Evolutionary conservation across 768 basidiomycete genomes (phyloP), one percentile per base, ranked within the genome.

Genomic region (Boletus sensibilis): DNA sequence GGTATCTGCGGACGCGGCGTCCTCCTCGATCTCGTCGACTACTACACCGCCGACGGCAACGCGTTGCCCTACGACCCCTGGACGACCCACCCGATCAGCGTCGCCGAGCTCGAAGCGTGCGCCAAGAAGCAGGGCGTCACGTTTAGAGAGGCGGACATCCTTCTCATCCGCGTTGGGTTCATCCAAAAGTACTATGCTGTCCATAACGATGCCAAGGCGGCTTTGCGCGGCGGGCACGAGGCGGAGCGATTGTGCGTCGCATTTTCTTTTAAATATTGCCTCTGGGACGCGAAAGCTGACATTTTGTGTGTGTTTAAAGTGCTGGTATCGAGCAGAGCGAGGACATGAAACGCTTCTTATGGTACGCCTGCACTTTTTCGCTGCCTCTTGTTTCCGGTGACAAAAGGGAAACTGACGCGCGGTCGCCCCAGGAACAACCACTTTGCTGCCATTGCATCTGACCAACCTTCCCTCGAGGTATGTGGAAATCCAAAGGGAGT

Each of bases 261-360:
- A 7, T 37, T 11, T 4, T 29, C 27, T 31, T 38, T 58, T 35
- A 50, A 18, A 16, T 13, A 4, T 21, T 5, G 11, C 2, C 5
- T 4, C n/a, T 12, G 25, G n/a, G n/a, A 39, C 14, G 37, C 0
- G 12, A 29, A 20, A 13, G n/a, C 39, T 42, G 42, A 56, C 23
- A 6, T 33, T 0, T 34, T 11, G 18, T 18, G 18, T n/a, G 1
- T 13, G 20, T 41, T 48, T 16, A 6, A 20, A 87, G 86, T 60
- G 84, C 86, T 39, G 86, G 86, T 2, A 82, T 88, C 45, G 84
- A 87, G 56, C 85, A 86, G 66, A 77, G 79, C 23, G 83, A 86
- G 18, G 84, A 84, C 40, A 86, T 86, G 86, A 88, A 86, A 60
- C 78, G 80, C 10, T 88, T 87, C 72, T 68, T 87, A n/a, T 89